These are phyloP conservation scores for Aspergillus thermomutatus DNA, from an alignment of 2,329 filamentous ascomycete genomes.

Conservation along the genomic window DNA sequence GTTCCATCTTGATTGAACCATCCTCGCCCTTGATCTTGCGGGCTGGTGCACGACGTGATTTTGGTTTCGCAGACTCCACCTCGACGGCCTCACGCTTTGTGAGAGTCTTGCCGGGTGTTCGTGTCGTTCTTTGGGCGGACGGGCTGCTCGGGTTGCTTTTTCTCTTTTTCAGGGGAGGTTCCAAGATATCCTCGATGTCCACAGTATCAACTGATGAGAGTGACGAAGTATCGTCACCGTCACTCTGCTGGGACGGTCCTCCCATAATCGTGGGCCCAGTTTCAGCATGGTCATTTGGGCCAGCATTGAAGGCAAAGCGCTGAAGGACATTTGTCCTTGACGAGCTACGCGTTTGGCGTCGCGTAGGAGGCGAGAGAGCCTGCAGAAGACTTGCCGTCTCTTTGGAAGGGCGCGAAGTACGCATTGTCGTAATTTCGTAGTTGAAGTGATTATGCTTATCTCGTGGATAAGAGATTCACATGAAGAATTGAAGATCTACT, in stretches of 20 bases:
- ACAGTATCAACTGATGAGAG: constrained; percentile 35
- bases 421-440: constrained; percentile 40
- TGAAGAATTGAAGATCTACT: constrained; percentile 7
- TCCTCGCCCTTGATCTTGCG: constrained; percentile 39
- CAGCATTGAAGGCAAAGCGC: constrained; percentile 25
- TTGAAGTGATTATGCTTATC: background rate
- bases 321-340: constrained; percentile 23
- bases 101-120: constrained; percentile 15
- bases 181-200: constrained; percentile 59
- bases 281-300: constrained; percentile 19
- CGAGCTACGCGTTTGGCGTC: constrained; percentile 46
- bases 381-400: constrained; percentile 58
- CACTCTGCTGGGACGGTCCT: background rate
- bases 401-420: constrained; percentile 56
- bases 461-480: constrained; percentile 15
- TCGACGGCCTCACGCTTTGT: background rate
- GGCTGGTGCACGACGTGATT: constrained; percentile 39
- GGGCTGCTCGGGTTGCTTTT: constrained; percentile 41
- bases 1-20: constrained; percentile 39
- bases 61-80: background rate
- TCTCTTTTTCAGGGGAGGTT: constrained; percentile 44
- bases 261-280: constrained; percentile 19
- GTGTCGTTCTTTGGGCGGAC: constrained; percentile 17
- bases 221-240: constrained; percentile 30
- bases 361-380: constrained; percentile 39